Evolutionary conservation across 345 rosid genomes (phyloP).

Genomic region (Salix dunnii): DNA sequence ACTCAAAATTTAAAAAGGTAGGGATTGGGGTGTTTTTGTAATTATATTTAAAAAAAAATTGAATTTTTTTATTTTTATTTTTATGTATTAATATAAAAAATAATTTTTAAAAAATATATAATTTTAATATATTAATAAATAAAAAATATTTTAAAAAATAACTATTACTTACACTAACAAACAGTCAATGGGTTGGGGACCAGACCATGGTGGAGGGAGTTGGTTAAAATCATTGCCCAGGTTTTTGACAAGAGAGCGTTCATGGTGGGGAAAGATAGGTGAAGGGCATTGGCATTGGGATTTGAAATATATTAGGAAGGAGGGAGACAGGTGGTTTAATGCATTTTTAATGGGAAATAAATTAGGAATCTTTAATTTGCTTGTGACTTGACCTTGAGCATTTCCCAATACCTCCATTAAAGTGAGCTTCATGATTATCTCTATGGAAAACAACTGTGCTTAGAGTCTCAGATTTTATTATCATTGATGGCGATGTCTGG

Average conservation of each 20-base stretch:
- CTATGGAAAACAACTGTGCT: not conserved
- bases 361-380: not conserved
- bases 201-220: not conserved
- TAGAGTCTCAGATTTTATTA: not conserved
- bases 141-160: too few relatives aligned
- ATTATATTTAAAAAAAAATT: too few relatives aligned
- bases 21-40: too few relatives aligned
- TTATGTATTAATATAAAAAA: too few relatives aligned
- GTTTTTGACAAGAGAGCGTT: not conserved
- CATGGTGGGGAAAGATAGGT: slow-evolving; percentile 23
- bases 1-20: not conserved
- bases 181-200: not conserved
- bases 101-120: too few relatives aligned
- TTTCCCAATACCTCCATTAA: slow-evolving; percentile 15
- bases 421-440: not conserved
- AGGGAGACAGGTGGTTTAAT: not conserved
- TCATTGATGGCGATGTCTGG: not conserved
- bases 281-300: slow-evolving; percentile 19
- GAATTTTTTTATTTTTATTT: too few relatives aligned
- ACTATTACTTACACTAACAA: too few relatives aligned
- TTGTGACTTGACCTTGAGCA: slow-evolving; percentile 1
- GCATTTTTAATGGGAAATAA: not conserved
- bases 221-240: slow-evolving; percentile 9
- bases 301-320: slow-evolving; percentile 6
- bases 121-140: too few relatives aligned